These are phyloP conservation scores for Setaria viridis DNA, from an alignment of 202 grass and related monocot species.

Conservation along the genomic window DNA sequence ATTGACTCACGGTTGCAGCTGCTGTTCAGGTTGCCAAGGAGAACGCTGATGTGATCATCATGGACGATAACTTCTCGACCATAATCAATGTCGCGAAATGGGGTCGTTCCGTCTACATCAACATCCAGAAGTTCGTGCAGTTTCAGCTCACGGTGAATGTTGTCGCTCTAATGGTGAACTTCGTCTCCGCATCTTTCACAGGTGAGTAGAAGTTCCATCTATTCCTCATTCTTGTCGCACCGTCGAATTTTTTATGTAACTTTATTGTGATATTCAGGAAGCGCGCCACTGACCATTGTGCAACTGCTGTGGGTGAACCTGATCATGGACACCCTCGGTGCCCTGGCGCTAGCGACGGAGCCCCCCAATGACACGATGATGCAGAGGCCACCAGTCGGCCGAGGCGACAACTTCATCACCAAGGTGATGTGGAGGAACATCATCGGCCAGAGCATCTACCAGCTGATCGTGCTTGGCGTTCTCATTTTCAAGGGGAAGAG, in stretches of 20 bases:
- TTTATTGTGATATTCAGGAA: slow-evolving; percentile 46
- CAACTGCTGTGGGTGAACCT: slow-evolving; percentile 97
- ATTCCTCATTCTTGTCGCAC: neutral
- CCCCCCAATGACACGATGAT: slow-evolving; percentile 72
- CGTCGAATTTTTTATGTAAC: neutral
- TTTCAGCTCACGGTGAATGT: slow-evolving; percentile 94
- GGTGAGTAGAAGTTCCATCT: slow-evolving; percentile 9
- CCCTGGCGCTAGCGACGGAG: slow-evolving; percentile 84
- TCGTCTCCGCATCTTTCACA: slow-evolving; percentile 78
- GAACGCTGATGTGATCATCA: slow-evolving; percentile 91
- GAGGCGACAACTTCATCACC: slow-evolving; percentile 77
- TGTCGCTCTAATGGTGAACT: slow-evolving; percentile 81
- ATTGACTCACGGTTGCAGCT: neutral
- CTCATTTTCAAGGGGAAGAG: slow-evolving; percentile 62
- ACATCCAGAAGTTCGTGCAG: slow-evolving; percentile 94
- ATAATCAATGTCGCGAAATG: slow-evolving; percentile 90
- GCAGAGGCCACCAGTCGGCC: slow-evolving; percentile 66
- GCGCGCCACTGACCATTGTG: slow-evolving; percentile 77
- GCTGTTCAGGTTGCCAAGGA: slow-evolving; percentile 84
- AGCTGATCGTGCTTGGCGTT: slow-evolving; percentile 69
- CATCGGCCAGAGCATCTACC: slow-evolving; percentile 79
- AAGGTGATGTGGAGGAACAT: slow-evolving; percentile 95
- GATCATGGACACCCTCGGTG: slow-evolving; percentile 95
- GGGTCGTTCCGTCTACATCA: slow-evolving; percentile 87
- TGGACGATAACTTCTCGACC: slow-evolving; percentile 93